phyloP scores from a whole-genome alignment of 148 eudicot species.

The Mesembryanthemum crystallinum region DNA sequence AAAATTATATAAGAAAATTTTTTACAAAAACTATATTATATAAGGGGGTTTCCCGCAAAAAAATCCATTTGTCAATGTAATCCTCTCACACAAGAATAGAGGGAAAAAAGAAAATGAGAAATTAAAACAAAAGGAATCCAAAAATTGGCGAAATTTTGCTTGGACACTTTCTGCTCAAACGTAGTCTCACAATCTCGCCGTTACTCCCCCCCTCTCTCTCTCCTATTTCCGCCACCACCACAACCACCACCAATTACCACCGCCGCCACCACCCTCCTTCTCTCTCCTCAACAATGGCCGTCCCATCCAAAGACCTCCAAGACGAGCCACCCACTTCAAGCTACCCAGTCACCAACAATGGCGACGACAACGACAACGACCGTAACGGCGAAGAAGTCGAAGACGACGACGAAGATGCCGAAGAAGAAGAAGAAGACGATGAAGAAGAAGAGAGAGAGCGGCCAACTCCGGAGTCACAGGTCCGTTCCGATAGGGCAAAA shows the following conservation, averaged over 20 bases:
- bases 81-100: not conserved
- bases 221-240: slow-evolving; percentile 1
- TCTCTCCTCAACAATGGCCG: slow-evolving; percentile 18
- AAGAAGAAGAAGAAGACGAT: slow-evolving; percentile 25
- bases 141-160: not conserved
- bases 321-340: slow-evolving; percentile 3
- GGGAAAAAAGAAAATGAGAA: not conserved
- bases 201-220: not conserved
- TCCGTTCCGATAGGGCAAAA: slow-evolving; percentile 32
- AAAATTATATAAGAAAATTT: no score
- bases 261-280: not conserved
- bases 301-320: slow-evolving; percentile 6
- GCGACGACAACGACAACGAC: slow-evolving; percentile 20
- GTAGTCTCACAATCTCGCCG: slow-evolving; percentile 11
- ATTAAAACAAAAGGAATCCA: not conserved
- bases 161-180: not conserved
- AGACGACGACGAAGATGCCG: slow-evolving; percentile 23
- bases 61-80: no score
- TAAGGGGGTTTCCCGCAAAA: no score
- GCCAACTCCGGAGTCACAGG: slow-evolving; percentile 22
- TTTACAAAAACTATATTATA: no score
- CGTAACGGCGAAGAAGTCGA: slow-evolving; percentile 9
- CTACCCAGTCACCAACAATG: slow-evolving; percentile 2
- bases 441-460: slow-evolving; percentile 33
- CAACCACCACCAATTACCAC: not conserved